These are phyloP conservation scores for Cardamine chenopodiifolia DNA, from an alignment of 345 rosid genomes.

Conservation along the genomic window DNA sequence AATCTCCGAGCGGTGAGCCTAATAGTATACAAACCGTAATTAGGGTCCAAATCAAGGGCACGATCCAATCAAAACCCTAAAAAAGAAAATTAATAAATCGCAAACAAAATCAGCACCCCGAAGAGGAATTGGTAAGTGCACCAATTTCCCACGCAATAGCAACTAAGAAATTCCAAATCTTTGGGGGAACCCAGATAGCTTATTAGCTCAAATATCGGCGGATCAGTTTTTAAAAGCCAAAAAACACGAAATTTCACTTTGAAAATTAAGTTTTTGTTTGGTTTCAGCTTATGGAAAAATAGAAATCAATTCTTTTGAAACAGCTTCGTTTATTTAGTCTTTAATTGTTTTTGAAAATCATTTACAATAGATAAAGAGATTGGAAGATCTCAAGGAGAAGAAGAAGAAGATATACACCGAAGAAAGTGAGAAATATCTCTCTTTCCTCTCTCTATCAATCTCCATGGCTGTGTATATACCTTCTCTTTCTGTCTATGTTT, in stretches of 20 bases:
- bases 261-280: not conserved
- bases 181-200: slow-evolving; percentile 19
- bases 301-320: slow-evolving; percentile 11
- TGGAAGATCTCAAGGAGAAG: slow-evolving; percentile 31
- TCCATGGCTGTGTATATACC: slow-evolving; percentile 36
- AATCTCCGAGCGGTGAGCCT: slow-evolving; percentile 43
- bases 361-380: slow-evolving; percentile 1
- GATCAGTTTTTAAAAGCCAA: slow-evolving; percentile 33
- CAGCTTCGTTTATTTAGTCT: not conserved
- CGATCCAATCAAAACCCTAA: slow-evolving; percentile 58
- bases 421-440: slow-evolving; percentile 31
- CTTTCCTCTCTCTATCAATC: slow-evolving; percentile 28
- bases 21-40: slow-evolving; percentile 43
- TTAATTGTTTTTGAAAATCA: not conserved
- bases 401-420: slow-evolving; percentile 5
- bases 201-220: slow-evolving; percentile 15
- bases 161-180: slow-evolving; percentile 1
- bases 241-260: slow-evolving; percentile 35
- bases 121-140: slow-evolving; percentile 13
- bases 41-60: slow-evolving; percentile 44
- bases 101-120: slow-evolving; percentile 31
- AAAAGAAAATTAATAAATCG: slow-evolving; percentile 7
- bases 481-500: slow-evolving; percentile 35
- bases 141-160: slow-evolving; percentile 12
- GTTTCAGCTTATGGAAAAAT: not conserved